Conservation (phyloP, 2,329 filamentous ascomycete genomes). For the Calonectria montana region DNA sequence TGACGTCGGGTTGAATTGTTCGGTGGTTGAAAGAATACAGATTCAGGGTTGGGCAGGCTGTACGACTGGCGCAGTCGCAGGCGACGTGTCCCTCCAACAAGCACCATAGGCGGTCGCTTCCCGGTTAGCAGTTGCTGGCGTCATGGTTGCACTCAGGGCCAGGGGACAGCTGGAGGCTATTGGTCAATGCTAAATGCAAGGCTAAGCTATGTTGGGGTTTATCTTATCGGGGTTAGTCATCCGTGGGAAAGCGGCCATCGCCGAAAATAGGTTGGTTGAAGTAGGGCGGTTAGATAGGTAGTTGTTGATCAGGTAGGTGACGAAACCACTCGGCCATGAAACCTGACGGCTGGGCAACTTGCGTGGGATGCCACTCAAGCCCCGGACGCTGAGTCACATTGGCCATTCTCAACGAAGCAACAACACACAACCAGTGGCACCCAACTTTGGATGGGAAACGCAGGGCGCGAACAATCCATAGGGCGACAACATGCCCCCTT, state of each 20-base stretch:
- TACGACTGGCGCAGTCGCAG: slow-evolving; percentile 20
- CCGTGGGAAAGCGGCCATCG: not conserved
- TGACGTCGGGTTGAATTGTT: slow-evolving; percentile 39
- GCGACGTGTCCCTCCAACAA: slow-evolving; percentile 39
- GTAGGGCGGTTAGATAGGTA: slow-evolving; percentile 3
- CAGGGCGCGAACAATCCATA: slow-evolving; percentile 17
- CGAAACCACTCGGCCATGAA: not conserved
- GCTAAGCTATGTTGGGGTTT: not conserved
- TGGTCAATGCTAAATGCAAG: slow-evolving; percentile 20
- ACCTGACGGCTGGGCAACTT: not conserved
- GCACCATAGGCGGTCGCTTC: slow-evolving; percentile 1
- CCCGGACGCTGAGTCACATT: slow-evolving; percentile 14
- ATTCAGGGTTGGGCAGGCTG: slow-evolving; percentile 32
- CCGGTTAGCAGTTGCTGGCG: slow-evolving; percentile 8
- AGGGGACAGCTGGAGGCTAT: slow-evolving; percentile 8
- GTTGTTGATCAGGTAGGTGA: not conserved
- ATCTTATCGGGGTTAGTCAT: slow-evolving; percentile 16
- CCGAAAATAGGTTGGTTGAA: not conserved
- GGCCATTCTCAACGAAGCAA: not conserved
- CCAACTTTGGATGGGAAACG: not conserved
- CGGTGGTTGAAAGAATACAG: slow-evolving; percentile 20
- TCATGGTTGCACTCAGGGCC: not conserved
- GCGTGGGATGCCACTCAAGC: slow-evolving; percentile 1
- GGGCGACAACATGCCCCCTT: slow-evolving; percentile 6
- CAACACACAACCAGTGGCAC: slow-evolving; percentile 8